Evolutionary conservation across 2,329 filamentous ascomycete species (phyloP), one percentile per base, ranked within the genome.

Genomic region (Calonectria henricotiae): DNA sequence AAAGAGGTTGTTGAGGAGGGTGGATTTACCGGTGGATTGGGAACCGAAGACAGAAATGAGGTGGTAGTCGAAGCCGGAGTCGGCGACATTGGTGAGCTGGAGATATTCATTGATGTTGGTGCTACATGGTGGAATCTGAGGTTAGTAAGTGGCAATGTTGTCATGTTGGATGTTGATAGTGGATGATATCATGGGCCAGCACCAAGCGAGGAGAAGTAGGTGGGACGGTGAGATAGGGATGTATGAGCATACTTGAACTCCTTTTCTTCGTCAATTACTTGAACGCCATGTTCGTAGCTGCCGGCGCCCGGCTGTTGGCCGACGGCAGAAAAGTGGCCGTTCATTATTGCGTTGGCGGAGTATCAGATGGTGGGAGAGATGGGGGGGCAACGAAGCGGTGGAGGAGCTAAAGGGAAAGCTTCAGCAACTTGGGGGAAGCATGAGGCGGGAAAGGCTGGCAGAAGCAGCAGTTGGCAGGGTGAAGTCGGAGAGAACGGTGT

Each of bases 41-140:
- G 96, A 98, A 49, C 96, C 96, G 83, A 99, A 99, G 79, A 99
- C 96, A 79, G 96, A 98, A 81, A 99, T 98, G 80, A 99, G 90
- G 84, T 99, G 96, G 85, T 99, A 99, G 86, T 98, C 98, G 90
- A 99, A 99, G 80, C 96, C 96, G 73, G 95, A 91, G 71, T 94
- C 91, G 76, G 94, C 93, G 77, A 98, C 91, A 79, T 93, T 88
- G 81, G 95, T 94, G 74, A 91, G 86, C 75, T 90, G 89, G 76
- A 99, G 90, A 83, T 99, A 99, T 69, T 91, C 90, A 79, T 91
- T 92, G 78, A 99, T 86, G 79, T 94, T 90, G 68, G 90, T 84
- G 83, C 94, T 98, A 79, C 27, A 65, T 54, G 55, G 71, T 39
- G 63, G 64, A 49, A 65, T 67, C 41, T 46, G 9, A n/a, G 44